phyloP scores from a whole-genome alignment of 2,329 filamentous ascomycete genomes.

The Mycosphaerella arachidis region DNA sequence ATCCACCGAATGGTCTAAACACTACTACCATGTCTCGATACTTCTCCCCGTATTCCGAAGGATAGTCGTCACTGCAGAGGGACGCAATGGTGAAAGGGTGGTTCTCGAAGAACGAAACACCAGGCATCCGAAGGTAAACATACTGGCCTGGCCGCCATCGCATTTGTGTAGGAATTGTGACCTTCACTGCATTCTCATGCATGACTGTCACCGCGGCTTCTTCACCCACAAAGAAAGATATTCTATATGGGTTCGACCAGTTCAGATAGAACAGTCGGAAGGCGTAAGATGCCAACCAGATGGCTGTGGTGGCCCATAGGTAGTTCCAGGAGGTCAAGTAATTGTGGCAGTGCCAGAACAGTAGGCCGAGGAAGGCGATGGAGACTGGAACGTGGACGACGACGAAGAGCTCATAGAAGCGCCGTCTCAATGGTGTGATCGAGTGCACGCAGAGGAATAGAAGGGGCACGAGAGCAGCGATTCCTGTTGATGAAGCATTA shows the following conservation, averaged over 20 bases:
- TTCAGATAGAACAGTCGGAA: constrained; percentile 80
- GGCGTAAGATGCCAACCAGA: constrained; percentile 72
- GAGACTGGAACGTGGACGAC: constrained; percentile 77
- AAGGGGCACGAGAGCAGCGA: constrained; percentile 73
- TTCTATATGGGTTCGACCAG: constrained; percentile 75
- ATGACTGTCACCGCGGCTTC: constrained; percentile 86
- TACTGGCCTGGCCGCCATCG: constrained; percentile 92
- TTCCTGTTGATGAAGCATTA: constrained; percentile 28
- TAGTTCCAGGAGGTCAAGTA: constrained; percentile 88
- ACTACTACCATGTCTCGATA: constrained; percentile 87
- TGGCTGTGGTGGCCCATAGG: constrained; percentile 72
- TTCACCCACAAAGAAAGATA: constrained; percentile 82
- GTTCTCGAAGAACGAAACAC: constrained; percentile 84
- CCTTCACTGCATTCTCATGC: constrained; percentile 89
- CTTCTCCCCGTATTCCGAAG: constrained; percentile 81
- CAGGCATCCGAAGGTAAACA: constrained; percentile 89
- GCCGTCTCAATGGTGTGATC: constrained; percentile 68
- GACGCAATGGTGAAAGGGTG: constrained; percentile 95
- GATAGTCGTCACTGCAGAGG: constrained; percentile 87
- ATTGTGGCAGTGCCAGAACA: constrained; percentile 97
- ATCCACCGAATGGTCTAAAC: constrained; percentile 86
- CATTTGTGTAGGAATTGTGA: constrained; percentile 90
- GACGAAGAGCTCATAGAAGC: constrained; percentile 83
- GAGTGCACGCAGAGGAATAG: constrained; percentile 81
- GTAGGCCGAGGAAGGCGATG: constrained; percentile 71